Evolutionary conservation across 129 eudicot genomes (phyloP).

Genomic region (Lactuca saligna): DNA sequence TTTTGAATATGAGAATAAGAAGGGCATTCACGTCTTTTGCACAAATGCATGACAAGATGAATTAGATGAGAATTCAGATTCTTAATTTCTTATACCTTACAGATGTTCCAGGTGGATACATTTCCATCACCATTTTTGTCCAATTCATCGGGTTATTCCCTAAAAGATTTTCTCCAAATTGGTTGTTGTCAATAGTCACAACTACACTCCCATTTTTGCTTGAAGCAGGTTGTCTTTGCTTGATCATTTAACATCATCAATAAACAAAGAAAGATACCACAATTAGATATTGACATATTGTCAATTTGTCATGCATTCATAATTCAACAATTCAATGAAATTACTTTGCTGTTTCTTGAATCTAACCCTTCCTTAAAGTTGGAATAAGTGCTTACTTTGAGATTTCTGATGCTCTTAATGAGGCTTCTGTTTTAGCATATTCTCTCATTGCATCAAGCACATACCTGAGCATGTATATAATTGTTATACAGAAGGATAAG

Average conservation of each 20-base stretch:
- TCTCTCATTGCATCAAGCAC: slow-evolving; percentile 90
- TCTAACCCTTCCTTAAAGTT: neutral
- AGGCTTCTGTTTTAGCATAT: slow-evolving; percentile 52
- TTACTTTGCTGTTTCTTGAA: too few species aligned
- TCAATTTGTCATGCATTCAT: slow-evolving; percentile 1
- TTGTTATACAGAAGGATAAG: slow-evolving; percentile 19
- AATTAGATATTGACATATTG: slow-evolving; percentile 26
- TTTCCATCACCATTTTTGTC: slow-evolving; percentile 86
- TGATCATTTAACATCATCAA: slow-evolving; percentile 60
- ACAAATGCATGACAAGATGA: slow-evolving; percentile 7
- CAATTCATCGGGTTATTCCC: slow-evolving; percentile 61
- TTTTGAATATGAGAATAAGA: too few species aligned
- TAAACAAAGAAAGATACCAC: slow-evolving; percentile 27
- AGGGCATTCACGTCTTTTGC: neutral
- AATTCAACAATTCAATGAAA: too few species aligned
- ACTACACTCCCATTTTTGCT: slow-evolving; percentile 71
- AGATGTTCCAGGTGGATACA: slow-evolving; percentile 85
- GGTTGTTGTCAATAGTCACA: slow-evolving; percentile 54
- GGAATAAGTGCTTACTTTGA: slow-evolving; percentile 65
- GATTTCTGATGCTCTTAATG: slow-evolving; percentile 40
- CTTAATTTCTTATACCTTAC: slow-evolving; percentile 40
- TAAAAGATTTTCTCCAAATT: slow-evolving; percentile 44
- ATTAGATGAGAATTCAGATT: neutral
- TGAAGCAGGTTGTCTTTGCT: slow-evolving; percentile 99
- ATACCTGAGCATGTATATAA: slow-evolving; percentile 41